Evolutionary conservation across 345 rosid genomes (phyloP).

Genomic region (Syzygium aromaticum): DNA sequence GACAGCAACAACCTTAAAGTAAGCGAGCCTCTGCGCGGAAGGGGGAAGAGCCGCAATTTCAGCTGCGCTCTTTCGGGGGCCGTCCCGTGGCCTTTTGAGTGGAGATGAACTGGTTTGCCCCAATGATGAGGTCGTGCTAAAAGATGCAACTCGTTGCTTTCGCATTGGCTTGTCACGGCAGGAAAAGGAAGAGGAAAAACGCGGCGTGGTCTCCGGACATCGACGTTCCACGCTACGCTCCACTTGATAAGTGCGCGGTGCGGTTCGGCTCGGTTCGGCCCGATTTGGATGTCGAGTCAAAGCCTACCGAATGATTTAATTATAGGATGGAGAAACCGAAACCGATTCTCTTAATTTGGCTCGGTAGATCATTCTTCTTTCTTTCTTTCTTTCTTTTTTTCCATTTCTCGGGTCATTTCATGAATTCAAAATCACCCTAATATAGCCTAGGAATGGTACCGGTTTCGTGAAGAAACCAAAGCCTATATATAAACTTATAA

Average conservation of each 20-base stretch:
- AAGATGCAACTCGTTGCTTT: neutral
- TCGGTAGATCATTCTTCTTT: too few species aligned
- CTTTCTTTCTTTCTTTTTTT: neutral
- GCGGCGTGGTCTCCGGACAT: neutral
- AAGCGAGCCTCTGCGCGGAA: neutral
- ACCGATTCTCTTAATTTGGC: neutral
- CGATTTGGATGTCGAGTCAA: neutral
- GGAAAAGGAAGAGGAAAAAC: neutral
- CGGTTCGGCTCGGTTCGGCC: neutral
- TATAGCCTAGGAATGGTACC: neutral
- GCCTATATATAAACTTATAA: neutral
- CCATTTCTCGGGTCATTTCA: neutral
- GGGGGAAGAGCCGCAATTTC: neutral
- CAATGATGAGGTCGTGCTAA: neutral
- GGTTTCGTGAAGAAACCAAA: neutral
- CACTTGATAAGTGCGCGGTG: neutral
- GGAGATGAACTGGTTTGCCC: neutral
- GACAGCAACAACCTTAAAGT: neutral
- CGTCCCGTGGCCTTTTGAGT: neutral
- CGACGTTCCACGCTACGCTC: neutral
- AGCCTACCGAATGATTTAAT: neutral
- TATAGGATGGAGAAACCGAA: neutral
- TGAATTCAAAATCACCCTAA: neutral
- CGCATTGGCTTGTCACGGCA: neutral
- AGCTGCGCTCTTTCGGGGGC: neutral